A percentile compares a stretch with the other conserved stretches of the same genome.
phyloP scores from a whole-genome alignment of 2,329 filamentous ascomycete genomes.

The Fusarium albosuccineum region DNA sequence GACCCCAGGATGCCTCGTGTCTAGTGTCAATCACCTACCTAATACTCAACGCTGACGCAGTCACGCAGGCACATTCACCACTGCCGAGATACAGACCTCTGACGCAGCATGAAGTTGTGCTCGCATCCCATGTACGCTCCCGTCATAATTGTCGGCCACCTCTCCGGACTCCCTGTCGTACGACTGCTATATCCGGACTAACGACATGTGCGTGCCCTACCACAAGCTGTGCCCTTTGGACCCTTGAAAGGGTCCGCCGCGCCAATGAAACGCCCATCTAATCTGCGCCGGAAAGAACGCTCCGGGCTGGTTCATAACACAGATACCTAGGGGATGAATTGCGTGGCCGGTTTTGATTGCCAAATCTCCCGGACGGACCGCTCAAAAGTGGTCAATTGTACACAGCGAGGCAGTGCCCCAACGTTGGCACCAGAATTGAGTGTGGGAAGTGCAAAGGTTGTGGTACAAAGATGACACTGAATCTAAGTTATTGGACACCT shows the following conservation, averaged over 20 bases:
- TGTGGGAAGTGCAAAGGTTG: constrained; percentile 33
- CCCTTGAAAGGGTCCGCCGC: constrained; percentile 35
- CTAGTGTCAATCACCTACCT: background rate
- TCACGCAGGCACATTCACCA: background rate
- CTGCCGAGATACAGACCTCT: constrained; percentile 2
- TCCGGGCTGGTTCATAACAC: constrained; percentile 36
- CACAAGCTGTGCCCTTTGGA: constrained; percentile 34
- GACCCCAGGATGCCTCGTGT: constrained; percentile 6
- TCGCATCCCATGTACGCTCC: constrained; percentile 5
- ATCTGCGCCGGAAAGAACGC: constrained; percentile 38
- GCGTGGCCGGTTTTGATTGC: background rate
- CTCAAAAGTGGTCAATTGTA: constrained; percentile 13
- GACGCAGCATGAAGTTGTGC: constrained; percentile 6
- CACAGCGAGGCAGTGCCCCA: constrained; percentile 3
- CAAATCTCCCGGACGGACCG: constrained; percentile 6
- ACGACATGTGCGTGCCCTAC: constrained; percentile 37
- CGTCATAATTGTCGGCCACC: constrained; percentile 23
- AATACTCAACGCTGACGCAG: background rate
- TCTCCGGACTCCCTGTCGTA: constrained; percentile 33
- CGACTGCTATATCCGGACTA: constrained; percentile 35
- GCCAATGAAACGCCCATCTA: constrained; percentile 34
- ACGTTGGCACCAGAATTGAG: constrained; percentile 21
- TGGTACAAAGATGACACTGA: constrained; percentile 29
- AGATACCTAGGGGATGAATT: constrained; percentile 20
- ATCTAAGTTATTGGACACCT: constrained; percentile 33